phyloP scores from a whole-genome alignment of 1,284 basidiomycete genomes.

The Serendipita sp. region DNA sequence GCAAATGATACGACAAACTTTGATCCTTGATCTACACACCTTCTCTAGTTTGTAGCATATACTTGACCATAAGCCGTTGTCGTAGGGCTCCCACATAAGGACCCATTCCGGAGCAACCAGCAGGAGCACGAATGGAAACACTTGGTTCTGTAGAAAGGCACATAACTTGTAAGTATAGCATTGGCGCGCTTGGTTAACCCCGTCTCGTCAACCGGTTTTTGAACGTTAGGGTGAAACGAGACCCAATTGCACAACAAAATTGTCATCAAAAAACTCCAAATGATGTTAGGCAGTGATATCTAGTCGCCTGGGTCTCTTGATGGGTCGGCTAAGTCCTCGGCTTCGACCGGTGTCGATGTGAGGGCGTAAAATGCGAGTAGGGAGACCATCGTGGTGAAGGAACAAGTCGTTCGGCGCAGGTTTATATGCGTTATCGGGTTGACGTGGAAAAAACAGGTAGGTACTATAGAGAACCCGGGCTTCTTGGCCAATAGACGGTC shows the following conservation, averaged over 20 bases:
- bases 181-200: not conserved
- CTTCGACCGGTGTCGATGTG: too few relatives aligned
- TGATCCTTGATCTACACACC: too few relatives aligned
- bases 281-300: conserved; percentile 15
- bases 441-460: too few relatives aligned
- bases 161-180: not conserved
- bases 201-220: conserved; percentile 11
- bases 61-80: not conserved
- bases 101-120: not conserved
- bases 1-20: too few relatives aligned
- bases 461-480: too few relatives aligned
- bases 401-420: too few relatives aligned
- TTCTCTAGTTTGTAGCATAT: too few relatives aligned
- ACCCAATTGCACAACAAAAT: conserved; percentile 25
- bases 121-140: not conserved
- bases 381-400: too few relatives aligned
- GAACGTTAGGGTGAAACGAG: conserved; percentile 25
- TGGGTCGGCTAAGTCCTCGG: too few relatives aligned
- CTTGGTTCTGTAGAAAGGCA: not conserved
- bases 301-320: not conserved
- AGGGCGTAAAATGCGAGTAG: too few relatives aligned
- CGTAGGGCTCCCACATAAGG: not conserved
- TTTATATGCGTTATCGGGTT: too few relatives aligned
- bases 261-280: conserved; percentile 23
- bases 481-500: too few relatives aligned